These are phyloP conservation scores for Aspergillus alliaceus DNA, from an alignment of 2,329 filamentous ascomycete genomes.

Conservation along the genomic window DNA sequence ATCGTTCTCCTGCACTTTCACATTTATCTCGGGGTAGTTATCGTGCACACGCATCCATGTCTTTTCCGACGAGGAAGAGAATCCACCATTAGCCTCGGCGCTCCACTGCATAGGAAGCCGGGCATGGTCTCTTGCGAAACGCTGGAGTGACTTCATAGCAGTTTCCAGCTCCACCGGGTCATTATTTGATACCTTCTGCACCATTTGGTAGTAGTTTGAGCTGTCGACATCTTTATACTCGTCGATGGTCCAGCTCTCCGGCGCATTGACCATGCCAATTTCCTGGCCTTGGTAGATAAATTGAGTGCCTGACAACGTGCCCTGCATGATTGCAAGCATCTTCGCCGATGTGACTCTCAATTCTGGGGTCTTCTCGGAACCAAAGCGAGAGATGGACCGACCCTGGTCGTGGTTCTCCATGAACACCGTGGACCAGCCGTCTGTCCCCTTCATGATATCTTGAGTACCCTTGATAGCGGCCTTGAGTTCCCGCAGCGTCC, in stretches of 20 bases:
- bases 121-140: slow-evolving; percentile 66
- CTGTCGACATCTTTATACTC: slow-evolving; percentile 69
- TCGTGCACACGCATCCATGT: slow-evolving; percentile 68
- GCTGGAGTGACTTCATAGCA: slow-evolving; percentile 55
- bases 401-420: slow-evolving; percentile 67
- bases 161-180: slow-evolving; percentile 42
- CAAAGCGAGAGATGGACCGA: slow-evolving; percentile 58
- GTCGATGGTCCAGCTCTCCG: slow-evolving; percentile 57
- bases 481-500: slow-evolving; percentile 54
- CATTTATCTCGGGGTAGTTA: slow-evolving; percentile 52
- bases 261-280: slow-evolving; percentile 65
- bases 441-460: slow-evolving; percentile 55
- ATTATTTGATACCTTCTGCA: slow-evolving; percentile 38
- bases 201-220: slow-evolving; percentile 55
- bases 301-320: slow-evolving; percentile 59
- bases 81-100: slow-evolving; percentile 59
- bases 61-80: slow-evolving; percentile 52
- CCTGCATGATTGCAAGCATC: slow-evolving; percentile 58
- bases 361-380: slow-evolving; percentile 52
- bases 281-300: slow-evolving; percentile 70
- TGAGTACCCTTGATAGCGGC: slow-evolving; percentile 57
- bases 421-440: slow-evolving; percentile 65
- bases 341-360: slow-evolving; percentile 55
- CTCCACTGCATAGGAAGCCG: slow-evolving; percentile 73
- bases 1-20: slow-evolving; percentile 52